These are phyloP conservation scores for Gloeostereum incarnatum DNA, from an alignment of 768 basidiomycete species.

Conservation along the genomic window DNA sequence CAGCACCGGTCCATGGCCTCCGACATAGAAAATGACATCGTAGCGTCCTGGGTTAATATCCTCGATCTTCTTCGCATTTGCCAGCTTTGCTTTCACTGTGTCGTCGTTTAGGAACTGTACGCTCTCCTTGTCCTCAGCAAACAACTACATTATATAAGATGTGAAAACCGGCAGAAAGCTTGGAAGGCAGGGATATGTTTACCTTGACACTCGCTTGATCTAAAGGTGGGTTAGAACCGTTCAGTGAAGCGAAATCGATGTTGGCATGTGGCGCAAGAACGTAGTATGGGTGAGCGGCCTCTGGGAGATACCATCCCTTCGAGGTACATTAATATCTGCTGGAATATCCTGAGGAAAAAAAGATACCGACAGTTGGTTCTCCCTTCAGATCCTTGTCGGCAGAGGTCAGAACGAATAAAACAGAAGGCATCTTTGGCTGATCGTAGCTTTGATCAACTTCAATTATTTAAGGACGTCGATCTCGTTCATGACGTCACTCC, in stretches of 20 bases:
- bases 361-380: slow-evolving; percentile 31
- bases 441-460: too few species aligned
- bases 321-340: neutral
- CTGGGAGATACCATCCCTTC: slow-evolving; percentile 72
- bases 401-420: slow-evolving; percentile 76
- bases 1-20: slow-evolving; percentile 4
- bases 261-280: slow-evolving; percentile 36
- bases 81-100: slow-evolving; percentile 25
- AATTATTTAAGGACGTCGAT: too few species aligned
- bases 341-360: neutral
- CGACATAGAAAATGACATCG: slow-evolving; percentile 30
- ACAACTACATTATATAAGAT: neutral
- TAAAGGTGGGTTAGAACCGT: slow-evolving; percentile 62
- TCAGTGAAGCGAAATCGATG: slow-evolving; percentile 53
- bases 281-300: slow-evolving; percentile 68
- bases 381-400: slow-evolving; percentile 46
- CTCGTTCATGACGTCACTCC: too few species aligned
- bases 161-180: neutral
- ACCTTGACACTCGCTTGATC: slow-evolving; percentile 49
- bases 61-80: slow-evolving; percentile 31
- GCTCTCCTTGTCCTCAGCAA: slow-evolving; percentile 6
- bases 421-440: slow-evolving; percentile 21
- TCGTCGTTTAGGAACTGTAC: slow-evolving; percentile 29
- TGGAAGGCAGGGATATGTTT: slow-evolving; percentile 5
- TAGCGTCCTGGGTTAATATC: slow-evolving; percentile 35